Evolutionary conservation across 106 monocot genomes (phyloP), one percentile per base, ranked within the genome.

Genomic region (Phalaenopsis equestris): DNA sequence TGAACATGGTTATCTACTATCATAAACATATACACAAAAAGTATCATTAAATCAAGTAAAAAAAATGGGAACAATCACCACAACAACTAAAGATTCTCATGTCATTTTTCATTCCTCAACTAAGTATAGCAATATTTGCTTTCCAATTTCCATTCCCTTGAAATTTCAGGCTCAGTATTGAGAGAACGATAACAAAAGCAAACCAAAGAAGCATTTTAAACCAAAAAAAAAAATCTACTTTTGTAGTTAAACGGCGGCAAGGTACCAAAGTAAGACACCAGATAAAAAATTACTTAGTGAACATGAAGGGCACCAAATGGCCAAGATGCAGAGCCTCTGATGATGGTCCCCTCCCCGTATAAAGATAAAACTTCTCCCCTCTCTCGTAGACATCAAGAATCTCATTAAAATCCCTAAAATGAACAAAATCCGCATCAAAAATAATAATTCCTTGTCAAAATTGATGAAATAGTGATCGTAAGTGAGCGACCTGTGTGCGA

Each of bases 221-320:
- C n/a, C n/a, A 30, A 37, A 8, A 68, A 68, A 37, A 36, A 10
- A 12, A 70, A 39, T 36, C 23, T 68, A 36, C 68, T 12, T 68
- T 68, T 68, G 68, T 37, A 0, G 67, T 1, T 23, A 67, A 67
- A 30, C 1, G 7, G 17, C 38, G 8, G 17, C 6, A 41, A 72
- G 3, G 24, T 21, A 67, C 6, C 6, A 9, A 45, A 49, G 30
- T 24, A 30, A 30, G 30, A 30, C 30, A 30, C 30, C 30, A 30
- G 30, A 30, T 11, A 49, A 49, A 76, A 49, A 1, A 15, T 76
- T 76, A 98, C 98, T 98, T 98, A 49, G 94, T 94, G 83, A 98
- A 98, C 98, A 98, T 98, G 87, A 98, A 98, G 38, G 98, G 98
- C 42, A 98, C 85, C 80, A 98, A 84, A 86, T 94, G 98, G 18